Evolutionary conservation across 2,329 filamentous ascomycete species (phyloP).

Genomic region (Penicillium rolfsii): DNA sequence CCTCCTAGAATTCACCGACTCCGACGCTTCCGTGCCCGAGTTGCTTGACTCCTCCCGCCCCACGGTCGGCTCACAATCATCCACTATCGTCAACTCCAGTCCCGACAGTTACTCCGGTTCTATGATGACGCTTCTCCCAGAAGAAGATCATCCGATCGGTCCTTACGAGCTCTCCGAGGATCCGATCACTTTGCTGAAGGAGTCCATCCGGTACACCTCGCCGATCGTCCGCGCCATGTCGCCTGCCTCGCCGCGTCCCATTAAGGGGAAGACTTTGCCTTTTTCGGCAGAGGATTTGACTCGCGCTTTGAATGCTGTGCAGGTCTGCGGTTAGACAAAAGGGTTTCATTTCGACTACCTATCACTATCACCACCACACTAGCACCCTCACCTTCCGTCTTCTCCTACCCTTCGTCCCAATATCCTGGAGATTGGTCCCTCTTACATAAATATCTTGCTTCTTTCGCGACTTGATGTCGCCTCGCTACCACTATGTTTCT

Average conservation of each 20-base stretch:
- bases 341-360: not conserved
- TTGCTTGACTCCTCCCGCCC: constrained; percentile 34
- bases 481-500: not conserved
- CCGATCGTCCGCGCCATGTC: constrained; percentile 36
- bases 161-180: constrained; percentile 31
- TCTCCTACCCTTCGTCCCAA: constrained; percentile 1
- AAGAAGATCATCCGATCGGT: constrained; percentile 18
- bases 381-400: constrained; percentile 3
- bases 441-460: constrained; percentile 10
- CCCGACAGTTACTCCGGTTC: constrained; percentile 41
- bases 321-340: constrained; percentile 32
- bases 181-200: constrained; percentile 37
- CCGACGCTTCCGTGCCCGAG: constrained; percentile 19
- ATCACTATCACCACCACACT: not conserved
- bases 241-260: constrained; percentile 23
- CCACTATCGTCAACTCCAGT: constrained; percentile 41
- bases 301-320: constrained; percentile 43
- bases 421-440: constrained; percentile 26
- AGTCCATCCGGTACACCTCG: constrained; percentile 38
- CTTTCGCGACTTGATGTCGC: constrained; percentile 20
- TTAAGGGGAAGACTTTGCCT: constrained; percentile 29
- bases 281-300: constrained; percentile 43
- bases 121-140: constrained; percentile 40
- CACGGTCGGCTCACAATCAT: constrained; percentile 39
- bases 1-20: constrained; percentile 6